Percentiles rank a stretch among this genome's conserved stretches.
Evolutionary conservation across 2,329 filamentous ascomycete species (phyloP).

Genomic region (Ophiocordyceps camponoti-rufipedis): DNA sequence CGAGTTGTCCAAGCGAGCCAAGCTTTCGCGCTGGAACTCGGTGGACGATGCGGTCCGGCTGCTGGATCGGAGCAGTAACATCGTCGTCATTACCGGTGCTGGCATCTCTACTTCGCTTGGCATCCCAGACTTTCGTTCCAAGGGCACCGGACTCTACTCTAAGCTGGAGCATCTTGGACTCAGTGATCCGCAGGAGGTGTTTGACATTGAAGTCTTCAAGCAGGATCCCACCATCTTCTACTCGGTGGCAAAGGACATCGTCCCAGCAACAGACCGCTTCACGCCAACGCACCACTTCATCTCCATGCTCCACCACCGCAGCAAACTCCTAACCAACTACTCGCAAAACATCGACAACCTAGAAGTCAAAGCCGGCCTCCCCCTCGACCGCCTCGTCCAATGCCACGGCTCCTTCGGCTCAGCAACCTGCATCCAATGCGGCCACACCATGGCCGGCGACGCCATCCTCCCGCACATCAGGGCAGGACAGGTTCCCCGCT

Average conservation of each 20-base stretch:
- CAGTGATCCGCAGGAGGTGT: constrained; percentile 82
- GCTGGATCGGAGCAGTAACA: constrained; percentile 57
- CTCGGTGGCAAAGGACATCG: constrained; percentile 73
- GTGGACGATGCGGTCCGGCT: constrained; percentile 74
- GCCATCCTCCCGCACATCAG: constrained; percentile 65
- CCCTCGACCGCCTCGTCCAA: constrained; percentile 68
- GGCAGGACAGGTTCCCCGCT: constrained; percentile 58
- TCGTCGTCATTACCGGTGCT: constrained; percentile 86
- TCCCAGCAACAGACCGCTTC: constrained; percentile 62
- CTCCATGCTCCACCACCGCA: constrained; percentile 67
- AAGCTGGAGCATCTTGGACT: constrained; percentile 62
- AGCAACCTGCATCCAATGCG: constrained; percentile 73
- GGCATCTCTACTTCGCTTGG: constrained; percentile 94
- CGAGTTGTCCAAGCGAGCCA: constrained; percentile 65
- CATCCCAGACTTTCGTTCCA: constrained; percentile 92
- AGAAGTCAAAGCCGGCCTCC: constrained; percentile 71
- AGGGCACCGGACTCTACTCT: constrained; percentile 80
- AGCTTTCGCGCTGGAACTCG: constrained; percentile 64
- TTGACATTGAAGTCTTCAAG: constrained; percentile 75
- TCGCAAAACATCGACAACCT: constrained; percentile 98
- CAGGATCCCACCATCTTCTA: constrained; percentile 84
- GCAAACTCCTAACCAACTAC: constrained; percentile 88
- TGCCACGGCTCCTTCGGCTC: constrained; percentile 94
- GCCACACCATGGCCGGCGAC: constrained; percentile 54
- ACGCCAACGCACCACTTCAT: constrained; percentile 94